phyloP scores from a whole-genome alignment of 768 basidiomycete genomes.

The Russula sp. region DNA sequence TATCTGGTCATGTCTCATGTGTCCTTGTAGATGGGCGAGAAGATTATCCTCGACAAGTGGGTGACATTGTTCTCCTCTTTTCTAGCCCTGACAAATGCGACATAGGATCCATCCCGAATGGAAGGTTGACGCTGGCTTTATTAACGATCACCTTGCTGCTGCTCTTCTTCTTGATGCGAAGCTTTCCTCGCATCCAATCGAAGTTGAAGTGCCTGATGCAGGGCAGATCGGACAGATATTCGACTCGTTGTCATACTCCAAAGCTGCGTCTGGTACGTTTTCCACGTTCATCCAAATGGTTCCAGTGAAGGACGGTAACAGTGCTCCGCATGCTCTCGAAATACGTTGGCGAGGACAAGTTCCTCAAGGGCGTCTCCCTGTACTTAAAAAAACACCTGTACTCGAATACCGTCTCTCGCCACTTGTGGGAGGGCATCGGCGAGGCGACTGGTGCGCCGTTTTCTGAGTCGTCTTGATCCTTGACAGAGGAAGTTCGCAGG shows the following conservation, averaged over 20 bases:
- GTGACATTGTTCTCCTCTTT: background rate
- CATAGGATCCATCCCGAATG: constrained; percentile 74
- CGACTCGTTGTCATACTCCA: constrained; percentile 81
- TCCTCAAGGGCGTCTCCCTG: constrained; percentile 81
- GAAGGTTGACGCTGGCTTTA: constrained; percentile 76
- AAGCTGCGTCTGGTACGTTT: constrained; percentile 62
- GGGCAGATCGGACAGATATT: constrained; percentile 77
- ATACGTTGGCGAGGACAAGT: constrained; percentile 82
- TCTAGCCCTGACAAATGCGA: background rate
- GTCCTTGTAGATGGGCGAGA: constrained; percentile 43
- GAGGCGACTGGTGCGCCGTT: constrained; percentile 50
- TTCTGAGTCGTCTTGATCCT: background rate
- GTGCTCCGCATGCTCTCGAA: constrained; percentile 93
- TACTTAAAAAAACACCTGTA: constrained; percentile 89
- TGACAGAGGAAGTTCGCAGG: constrained; percentile 28
- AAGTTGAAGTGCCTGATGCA: constrained; percentile 83
- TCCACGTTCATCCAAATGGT: background rate
- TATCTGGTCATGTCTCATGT: constrained; percentile 15
- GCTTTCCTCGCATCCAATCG: constrained; percentile 85
- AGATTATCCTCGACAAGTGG: constrained; percentile 23
- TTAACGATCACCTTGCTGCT: constrained; percentile 64
- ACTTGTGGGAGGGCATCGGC: constrained; percentile 83
- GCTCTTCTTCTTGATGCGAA: constrained; percentile 82
- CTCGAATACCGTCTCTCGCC: constrained; percentile 74
- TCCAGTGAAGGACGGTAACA: constrained; percentile 16